These are phyloP conservation scores for Vinca minor DNA, from an alignment of 257 asterid species.

Conservation along the genomic window DNA sequence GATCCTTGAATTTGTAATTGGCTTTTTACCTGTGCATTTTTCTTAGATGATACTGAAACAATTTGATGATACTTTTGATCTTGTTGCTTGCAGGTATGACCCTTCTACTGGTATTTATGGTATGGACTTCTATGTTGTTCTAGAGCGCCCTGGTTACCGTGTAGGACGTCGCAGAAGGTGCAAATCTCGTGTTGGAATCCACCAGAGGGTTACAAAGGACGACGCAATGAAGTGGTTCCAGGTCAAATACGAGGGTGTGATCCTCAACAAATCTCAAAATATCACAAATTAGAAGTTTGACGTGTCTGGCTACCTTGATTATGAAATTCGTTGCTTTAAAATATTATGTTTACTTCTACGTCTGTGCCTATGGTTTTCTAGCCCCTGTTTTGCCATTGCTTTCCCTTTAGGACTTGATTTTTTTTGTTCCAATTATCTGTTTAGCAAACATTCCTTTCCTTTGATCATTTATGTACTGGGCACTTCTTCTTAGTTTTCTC, in stretches of 20 bases:
- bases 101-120: conserved; percentile 46
- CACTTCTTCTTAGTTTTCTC: too few relatives aligned
- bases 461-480: too few relatives aligned
- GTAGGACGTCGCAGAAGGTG: conserved; percentile 41
- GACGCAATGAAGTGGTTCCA: conserved; percentile 45
- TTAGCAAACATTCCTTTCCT: background rate
- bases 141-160: conserved; percentile 40
- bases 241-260: conserved; percentile 41
- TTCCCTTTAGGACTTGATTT: background rate
- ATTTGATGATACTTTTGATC: background rate
- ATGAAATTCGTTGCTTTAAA: background rate
- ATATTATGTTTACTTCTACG: background rate
- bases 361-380: background rate
- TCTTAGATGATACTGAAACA: background rate
- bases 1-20: too few relatives aligned
- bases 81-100: conserved; percentile 25
- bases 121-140: conserved; percentile 39
- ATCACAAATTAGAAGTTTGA: conserved; percentile 15
- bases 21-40: too few relatives aligned
- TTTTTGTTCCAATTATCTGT: too few relatives aligned
- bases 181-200: conserved; percentile 46
- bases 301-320: background rate
- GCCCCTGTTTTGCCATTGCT: background rate
- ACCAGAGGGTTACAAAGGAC: conserved; percentile 39
- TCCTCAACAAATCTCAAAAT: conserved; percentile 36